Conservation (phyloP, 371 early-diverging fungal species). For the Caulochytrium protostelioides region DNA sequence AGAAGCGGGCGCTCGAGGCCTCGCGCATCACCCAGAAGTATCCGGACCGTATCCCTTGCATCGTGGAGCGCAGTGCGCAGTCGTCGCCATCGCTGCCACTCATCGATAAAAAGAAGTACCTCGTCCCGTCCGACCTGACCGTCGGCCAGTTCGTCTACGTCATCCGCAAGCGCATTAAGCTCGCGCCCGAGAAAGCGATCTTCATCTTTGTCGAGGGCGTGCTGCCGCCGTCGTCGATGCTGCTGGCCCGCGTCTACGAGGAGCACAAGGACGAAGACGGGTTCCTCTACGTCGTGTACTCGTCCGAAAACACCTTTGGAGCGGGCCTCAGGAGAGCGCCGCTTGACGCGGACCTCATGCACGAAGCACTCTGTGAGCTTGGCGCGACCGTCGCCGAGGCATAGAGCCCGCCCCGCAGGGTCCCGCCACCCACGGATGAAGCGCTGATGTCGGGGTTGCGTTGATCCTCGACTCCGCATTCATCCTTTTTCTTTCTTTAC, state of each 20-base stretch:
- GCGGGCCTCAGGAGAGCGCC: not conserved
- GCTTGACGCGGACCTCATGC: too few species aligned
- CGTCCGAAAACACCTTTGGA: slow-evolving; percentile 17
- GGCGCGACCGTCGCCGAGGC: too few species aligned
- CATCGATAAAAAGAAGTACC: slow-evolving; percentile 97
- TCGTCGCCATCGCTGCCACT: slow-evolving; percentile 71
- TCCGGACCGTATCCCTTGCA: slow-evolving; percentile 90
- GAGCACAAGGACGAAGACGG: slow-evolving; percentile 91
- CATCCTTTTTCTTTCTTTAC: too few species aligned
- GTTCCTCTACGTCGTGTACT: slow-evolving; percentile 46
- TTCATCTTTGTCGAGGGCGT: slow-evolving; percentile 93
- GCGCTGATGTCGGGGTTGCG: too few species aligned
- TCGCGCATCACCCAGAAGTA: slow-evolving; percentile 88
- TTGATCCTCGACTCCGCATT: too few species aligned
- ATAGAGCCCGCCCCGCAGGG: too few species aligned
- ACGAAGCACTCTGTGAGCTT: too few species aligned
- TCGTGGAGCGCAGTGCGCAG: too few species aligned
- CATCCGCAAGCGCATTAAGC: slow-evolving; percentile 75
- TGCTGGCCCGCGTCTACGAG: slow-evolving; percentile 73
- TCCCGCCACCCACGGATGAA: too few species aligned
- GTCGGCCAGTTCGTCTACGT: slow-evolving; percentile 96
- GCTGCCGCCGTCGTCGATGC: slow-evolving; percentile 52
- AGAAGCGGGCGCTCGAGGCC: slow-evolving; percentile 86
- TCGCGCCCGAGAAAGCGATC: slow-evolving; percentile 83
- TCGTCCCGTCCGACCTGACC: slow-evolving; percentile 88